phyloP scores from a whole-genome alignment of 129 eudicot species.

The Gnaphalium uliginosum region DNA sequence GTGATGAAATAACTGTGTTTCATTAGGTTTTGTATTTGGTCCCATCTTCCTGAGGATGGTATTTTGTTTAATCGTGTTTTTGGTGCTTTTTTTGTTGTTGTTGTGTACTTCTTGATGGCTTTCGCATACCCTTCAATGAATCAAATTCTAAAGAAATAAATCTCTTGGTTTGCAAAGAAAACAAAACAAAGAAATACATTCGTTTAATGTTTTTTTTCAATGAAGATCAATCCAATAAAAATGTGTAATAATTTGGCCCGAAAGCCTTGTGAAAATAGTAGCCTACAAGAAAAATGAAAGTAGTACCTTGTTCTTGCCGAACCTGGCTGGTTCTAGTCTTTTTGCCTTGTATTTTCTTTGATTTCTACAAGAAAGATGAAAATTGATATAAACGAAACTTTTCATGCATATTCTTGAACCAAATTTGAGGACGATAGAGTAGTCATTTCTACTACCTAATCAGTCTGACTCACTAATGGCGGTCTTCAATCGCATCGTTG shows the following conservation, averaged over 20 bases:
- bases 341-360: neutral
- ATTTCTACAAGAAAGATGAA: neutral
- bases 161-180: conserved; percentile 10
- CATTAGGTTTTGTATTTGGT: conserved; percentile 5
- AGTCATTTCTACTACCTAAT: neutral
- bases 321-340: neutral
- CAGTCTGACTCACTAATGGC: neutral
- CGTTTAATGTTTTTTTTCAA: neutral
- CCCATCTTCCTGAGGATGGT: conserved; percentile 16
- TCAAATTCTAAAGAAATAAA: neutral
- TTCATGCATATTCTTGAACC: neutral
- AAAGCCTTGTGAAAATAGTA: neutral
- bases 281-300: no score
- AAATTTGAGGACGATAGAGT: neutral
- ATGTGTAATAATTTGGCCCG: neutral
- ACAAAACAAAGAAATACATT: neutral
- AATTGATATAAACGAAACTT: neutral
- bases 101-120: neutral
- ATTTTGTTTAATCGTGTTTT: conserved; percentile 2
- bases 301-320: no score
- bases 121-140: neutral
- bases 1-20: conserved; percentile 16
- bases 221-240: neutral
- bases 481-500: neutral
- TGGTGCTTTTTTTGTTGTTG: conserved; percentile 2